Conservation (phyloP, 305 asterid species). For the Solanum hybrid region DNA sequence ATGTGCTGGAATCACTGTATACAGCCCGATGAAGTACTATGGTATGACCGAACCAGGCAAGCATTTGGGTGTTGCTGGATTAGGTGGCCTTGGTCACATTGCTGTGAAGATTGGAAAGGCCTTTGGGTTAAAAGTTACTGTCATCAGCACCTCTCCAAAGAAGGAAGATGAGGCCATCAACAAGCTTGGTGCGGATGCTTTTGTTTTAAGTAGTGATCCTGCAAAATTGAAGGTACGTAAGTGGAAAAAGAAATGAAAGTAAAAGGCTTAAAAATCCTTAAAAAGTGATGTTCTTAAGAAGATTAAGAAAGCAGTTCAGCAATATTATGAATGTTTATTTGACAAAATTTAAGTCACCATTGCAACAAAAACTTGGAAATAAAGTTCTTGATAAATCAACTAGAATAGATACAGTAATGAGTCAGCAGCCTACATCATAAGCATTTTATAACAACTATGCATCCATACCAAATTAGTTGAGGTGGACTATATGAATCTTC, state of each 20-base stretch:
- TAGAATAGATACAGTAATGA: background rate
- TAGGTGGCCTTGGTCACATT: conserved; percentile 72
- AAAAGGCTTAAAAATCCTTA: background rate
- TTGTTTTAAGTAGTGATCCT: conserved; percentile 39
- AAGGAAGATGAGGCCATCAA: conserved; percentile 45
- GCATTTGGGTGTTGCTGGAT: conserved; percentile 57
- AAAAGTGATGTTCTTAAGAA: background rate
- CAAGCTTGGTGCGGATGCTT: conserved; percentile 53
- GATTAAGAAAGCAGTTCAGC: background rate
- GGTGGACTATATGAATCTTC: background rate
- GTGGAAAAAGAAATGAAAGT: background rate
- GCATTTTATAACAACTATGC: background rate
- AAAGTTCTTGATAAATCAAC: background rate
- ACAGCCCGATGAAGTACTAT: conserved; percentile 63
- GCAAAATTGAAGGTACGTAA: conserved; percentile 32
- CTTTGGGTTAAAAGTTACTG: conserved; percentile 59
- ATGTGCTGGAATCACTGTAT: conserved; percentile 66
- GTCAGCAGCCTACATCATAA: background rate
- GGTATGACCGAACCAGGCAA: conserved; percentile 51
- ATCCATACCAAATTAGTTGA: background rate
- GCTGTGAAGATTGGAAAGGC: conserved; percentile 67
- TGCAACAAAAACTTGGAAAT: background rate
- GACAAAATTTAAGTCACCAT: background rate
- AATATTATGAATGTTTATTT: background rate
- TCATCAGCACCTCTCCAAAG: conserved; percentile 42